These are phyloP conservation scores for Nakazawaea populi DNA, from an alignment of 805 yeast species.

Conservation along the genomic window DNA sequence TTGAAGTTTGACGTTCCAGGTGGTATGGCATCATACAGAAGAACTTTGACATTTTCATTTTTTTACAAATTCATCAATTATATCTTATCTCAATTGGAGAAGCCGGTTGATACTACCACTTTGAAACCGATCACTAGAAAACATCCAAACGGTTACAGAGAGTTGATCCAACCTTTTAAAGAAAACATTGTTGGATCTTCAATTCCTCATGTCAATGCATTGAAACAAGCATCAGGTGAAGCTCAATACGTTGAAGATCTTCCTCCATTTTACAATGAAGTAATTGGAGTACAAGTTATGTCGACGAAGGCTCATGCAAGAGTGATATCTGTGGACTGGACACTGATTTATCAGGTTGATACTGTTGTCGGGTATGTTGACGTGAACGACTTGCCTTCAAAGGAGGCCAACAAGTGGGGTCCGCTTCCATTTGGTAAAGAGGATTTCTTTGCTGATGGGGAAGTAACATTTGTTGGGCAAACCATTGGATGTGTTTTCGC, in stretches of 20 bases:
- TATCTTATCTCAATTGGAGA: slow-evolving; percentile 16
- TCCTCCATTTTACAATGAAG: slow-evolving; percentile 34
- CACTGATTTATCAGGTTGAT: slow-evolving; percentile 30
- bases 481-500: slow-evolving; percentile 38
- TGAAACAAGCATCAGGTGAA: slow-evolving; percentile 43
- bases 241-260: slow-evolving; percentile 40
- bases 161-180: slow-evolving; percentile 30
- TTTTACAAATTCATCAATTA: slow-evolving; percentile 37
- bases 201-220: slow-evolving; percentile 37
- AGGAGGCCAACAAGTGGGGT: slow-evolving; percentile 37
- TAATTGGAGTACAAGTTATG: slow-evolving; percentile 37
- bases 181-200: slow-evolving; percentile 32
- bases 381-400: slow-evolving; percentile 30
- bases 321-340: slow-evolving; percentile 31
- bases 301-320: slow-evolving; percentile 38
- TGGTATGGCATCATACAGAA: slow-evolving; percentile 41
- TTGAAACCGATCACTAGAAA: slow-evolving; percentile 30
- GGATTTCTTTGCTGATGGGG: slow-evolving; percentile 36
- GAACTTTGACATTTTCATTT: slow-evolving; percentile 38
- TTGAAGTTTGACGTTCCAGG: slow-evolving; percentile 40
- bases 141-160: slow-evolving; percentile 31
- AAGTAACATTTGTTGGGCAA: slow-evolving; percentile 36
- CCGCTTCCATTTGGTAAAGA: slow-evolving; percentile 34
- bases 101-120: slow-evolving; percentile 25
- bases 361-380: slow-evolving; percentile 37